Evolutionary conservation across 352 stramenopile species (phyloP).

Genomic region (Pythium apleroticum): DNA sequence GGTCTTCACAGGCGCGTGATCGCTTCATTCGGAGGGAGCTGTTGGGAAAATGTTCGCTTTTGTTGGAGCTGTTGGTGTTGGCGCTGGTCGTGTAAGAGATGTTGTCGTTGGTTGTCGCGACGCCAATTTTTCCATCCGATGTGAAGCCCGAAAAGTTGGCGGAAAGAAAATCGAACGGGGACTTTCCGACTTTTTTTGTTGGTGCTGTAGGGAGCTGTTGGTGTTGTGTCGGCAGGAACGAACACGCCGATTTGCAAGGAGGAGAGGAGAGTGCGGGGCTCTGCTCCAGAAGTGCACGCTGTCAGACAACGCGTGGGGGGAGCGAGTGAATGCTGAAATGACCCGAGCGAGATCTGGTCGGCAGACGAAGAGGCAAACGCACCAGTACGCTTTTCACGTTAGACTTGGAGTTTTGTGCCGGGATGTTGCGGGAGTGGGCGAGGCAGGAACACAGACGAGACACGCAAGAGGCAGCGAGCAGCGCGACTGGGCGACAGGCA

Average conservation of each 20-base stretch:
- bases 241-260: neutral
- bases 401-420: slow-evolving; percentile 17
- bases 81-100: neutral
- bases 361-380: neutral
- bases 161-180: neutral
- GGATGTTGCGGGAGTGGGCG: slow-evolving; percentile 12
- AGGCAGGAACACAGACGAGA: slow-evolving; percentile 18
- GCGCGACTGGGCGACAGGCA: slow-evolving; percentile 25
- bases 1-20: slow-evolving; percentile 68
- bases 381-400: slow-evolving; percentile 17
- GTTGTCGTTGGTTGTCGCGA: neutral
- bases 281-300: neutral
- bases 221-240: neutral
- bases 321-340: slow-evolving; percentile 26
- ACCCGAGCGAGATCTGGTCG: slow-evolving; percentile 8
- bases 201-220: neutral
- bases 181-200: neutral
- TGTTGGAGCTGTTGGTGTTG: neutral
- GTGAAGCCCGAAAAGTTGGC: neutral
- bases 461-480: slow-evolving; percentile 6
- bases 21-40: slow-evolving; percentile 48
- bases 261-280: neutral
- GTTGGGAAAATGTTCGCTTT: slow-evolving; percentile 1
- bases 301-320: neutral
- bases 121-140: slow-evolving; percentile 2